Percentiles rank a stretch among this genome's conserved stretches.
These are phyloP conservation scores for Hyaloscypha hepaticicola DNA, from an alignment of 495 filamentous ascomycete species.

Conservation along the genomic window DNA sequence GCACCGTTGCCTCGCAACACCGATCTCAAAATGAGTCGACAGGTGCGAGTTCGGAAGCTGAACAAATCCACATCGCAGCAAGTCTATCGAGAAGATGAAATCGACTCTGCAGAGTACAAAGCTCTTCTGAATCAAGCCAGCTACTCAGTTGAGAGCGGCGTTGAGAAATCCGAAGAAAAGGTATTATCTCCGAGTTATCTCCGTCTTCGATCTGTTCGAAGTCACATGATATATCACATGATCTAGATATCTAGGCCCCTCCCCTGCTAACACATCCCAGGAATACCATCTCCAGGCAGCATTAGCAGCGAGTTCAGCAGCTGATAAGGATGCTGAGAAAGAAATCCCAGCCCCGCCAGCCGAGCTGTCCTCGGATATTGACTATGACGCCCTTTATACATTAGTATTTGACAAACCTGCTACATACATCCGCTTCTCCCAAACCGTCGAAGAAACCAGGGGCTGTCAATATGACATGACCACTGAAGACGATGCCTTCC, in stretches of 20 bases:
- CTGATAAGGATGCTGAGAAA: conserved; percentile 65
- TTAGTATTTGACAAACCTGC: conserved; percentile 75
- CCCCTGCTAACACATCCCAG: conserved; percentile 50
- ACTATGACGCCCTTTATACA: conserved; percentile 87
- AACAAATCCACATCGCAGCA: conserved; percentile 81
- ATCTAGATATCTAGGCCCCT: conserved; percentile 32
- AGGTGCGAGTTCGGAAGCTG: conserved; percentile 79
- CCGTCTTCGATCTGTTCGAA: neutral
- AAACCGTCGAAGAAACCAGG: conserved; percentile 90
- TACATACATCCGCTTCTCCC: conserved; percentile 96
- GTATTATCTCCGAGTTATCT: conserved; percentile 63
- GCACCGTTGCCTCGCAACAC: neutral
- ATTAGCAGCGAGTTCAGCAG: conserved; percentile 73
- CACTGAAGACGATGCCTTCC: conserved; percentile 80
- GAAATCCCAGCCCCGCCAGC: conserved; percentile 84
- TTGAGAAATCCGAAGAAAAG: conserved; percentile 95
- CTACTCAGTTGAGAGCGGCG: conserved; percentile 85
- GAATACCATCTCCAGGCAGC: conserved; percentile 98
- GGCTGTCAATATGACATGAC: conserved; percentile 90
- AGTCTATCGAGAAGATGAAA: conserved; percentile 83
- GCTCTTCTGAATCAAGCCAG: conserved; percentile 39
- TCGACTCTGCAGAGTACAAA: conserved; percentile 69
- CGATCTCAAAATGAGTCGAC: conserved; percentile 3
- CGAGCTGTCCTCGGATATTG: conserved; percentile 70
- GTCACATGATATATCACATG: conserved; percentile 28